Evolutionary conservation across 768 basidiomycete species (phyloP).

Genomic region (Rhizopogon rudus): DNA sequence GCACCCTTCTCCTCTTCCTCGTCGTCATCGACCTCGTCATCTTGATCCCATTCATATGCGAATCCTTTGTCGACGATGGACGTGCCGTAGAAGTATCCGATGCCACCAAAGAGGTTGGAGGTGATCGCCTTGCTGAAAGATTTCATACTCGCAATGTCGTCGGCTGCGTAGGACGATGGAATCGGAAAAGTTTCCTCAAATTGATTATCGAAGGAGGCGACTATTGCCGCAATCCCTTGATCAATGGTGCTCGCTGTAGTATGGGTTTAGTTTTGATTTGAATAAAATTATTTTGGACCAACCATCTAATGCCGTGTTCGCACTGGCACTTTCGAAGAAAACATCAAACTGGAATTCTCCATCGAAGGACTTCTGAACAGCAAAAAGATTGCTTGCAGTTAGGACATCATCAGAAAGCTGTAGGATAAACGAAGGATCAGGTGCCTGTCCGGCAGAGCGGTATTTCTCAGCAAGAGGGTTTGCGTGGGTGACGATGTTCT

Average conservation of each 20-base stretch:
- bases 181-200: conserved; percentile 72
- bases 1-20: conserved; percentile 47
- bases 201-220: conserved; percentile 53
- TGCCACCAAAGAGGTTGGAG: conserved; percentile 86
- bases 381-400: conserved; percentile 74
- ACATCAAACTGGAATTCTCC: conserved; percentile 89
- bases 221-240: conserved; percentile 62
- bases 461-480: conserved; percentile 51
- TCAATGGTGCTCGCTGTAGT: conserved; percentile 57
- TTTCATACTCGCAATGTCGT: conserved; percentile 45
- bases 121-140: conserved; percentile 86
- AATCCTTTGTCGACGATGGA: conserved; percentile 85
- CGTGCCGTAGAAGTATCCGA: conserved; percentile 92
- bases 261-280: background rate
- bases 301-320: conserved; percentile 63
- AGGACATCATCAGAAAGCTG: conserved; percentile 72
- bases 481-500: conserved; percentile 55
- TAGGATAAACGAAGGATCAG: conserved; percentile 79
- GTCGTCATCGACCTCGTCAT: conserved; percentile 39
- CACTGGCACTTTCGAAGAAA: conserved; percentile 75
- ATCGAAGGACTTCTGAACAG: conserved; percentile 81
- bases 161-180: conserved; percentile 45
- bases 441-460: conserved; percentile 39
- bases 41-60: conserved; percentile 89
- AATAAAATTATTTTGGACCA: conserved; percentile 15